These are phyloP conservation scores for Oemleria cerasiformis DNA, from an alignment of 306 rosid species.

Conservation along the genomic window DNA sequence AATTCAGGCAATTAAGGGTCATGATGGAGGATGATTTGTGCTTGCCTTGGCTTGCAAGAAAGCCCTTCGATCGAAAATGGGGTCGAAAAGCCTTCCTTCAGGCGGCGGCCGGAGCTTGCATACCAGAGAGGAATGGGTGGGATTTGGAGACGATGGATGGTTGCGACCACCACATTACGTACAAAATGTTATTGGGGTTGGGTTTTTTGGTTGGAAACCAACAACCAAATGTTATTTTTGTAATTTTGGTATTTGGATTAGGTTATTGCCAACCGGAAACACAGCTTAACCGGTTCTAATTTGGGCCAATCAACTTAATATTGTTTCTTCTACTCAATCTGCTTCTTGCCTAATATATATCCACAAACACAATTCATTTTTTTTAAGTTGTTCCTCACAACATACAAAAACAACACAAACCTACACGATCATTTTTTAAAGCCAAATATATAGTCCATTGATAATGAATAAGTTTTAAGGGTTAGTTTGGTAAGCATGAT, in stretches of 20 bases:
- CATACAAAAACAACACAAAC: too few species aligned
- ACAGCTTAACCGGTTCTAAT: slow-evolving; percentile 39
- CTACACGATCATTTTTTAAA: too few species aligned
- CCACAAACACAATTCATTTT: too few species aligned
- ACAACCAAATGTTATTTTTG: slow-evolving; percentile 23
- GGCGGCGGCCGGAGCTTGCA: slow-evolving; percentile 12
- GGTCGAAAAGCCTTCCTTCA: not conserved
- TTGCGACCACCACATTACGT: slow-evolving; percentile 1
- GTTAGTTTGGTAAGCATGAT: too few species aligned
- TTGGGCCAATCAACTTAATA: slow-evolving; percentile 27
- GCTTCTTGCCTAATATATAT: too few species aligned
- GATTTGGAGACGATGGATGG: slow-evolving; percentile 22
- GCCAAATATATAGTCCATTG: too few species aligned
- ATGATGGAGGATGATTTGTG: slow-evolving; percentile 21
- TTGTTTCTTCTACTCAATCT: too few species aligned
- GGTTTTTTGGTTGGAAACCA: slow-evolving; percentile 8
- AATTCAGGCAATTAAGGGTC: slow-evolving; percentile 67
- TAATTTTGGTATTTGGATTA: slow-evolving; percentile 9
- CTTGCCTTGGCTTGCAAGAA: slow-evolving; percentile 2
- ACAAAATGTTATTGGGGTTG: not conserved
- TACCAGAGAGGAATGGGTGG: slow-evolving; percentile 13
- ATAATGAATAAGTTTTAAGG: too few species aligned
- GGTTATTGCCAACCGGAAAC: slow-evolving; percentile 27
- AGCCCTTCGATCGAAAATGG: slow-evolving; percentile 4
- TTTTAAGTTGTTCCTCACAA: too few species aligned